phyloP scores from a whole-genome alignment of 192 early-diverging fungal species.

The Podila horticola region DNA sequence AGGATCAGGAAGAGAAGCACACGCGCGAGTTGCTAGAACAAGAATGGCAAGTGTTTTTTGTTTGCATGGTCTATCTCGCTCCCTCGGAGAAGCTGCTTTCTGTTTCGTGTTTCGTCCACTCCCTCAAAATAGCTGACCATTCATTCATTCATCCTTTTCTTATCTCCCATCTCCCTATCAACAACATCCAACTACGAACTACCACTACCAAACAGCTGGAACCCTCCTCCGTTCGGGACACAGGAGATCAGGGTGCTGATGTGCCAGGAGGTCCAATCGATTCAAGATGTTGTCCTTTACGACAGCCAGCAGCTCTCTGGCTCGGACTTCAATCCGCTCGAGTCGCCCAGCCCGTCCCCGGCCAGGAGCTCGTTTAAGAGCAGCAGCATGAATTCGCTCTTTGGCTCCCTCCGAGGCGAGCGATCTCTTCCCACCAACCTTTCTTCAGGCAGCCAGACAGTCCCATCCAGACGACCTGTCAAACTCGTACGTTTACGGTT shows the following conservation, averaged over 20 bases:
- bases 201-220: slow-evolving; percentile 55
- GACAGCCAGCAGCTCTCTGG: slow-evolving; percentile 51
- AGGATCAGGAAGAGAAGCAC: slow-evolving; percentile 47
- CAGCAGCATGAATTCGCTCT: slow-evolving; percentile 41
- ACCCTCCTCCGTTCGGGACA: slow-evolving; percentile 45
- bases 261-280: slow-evolving; percentile 59
- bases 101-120: background rate
- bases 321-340: slow-evolving; percentile 23
- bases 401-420: slow-evolving; percentile 50
- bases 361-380: slow-evolving; percentile 42
- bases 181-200: background rate
- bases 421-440: slow-evolving; percentile 44
- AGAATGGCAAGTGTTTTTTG: slow-evolving; percentile 39
- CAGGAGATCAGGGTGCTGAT: slow-evolving; percentile 59
- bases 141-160: background rate
- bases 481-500: slow-evolving; percentile 16
- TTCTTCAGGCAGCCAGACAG: slow-evolving; percentile 30
- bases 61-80: background rate
- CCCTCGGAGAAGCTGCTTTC: background rate
- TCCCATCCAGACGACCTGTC: slow-evolving; percentile 18
- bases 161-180: background rate
- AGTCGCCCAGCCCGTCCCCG: slow-evolving; percentile 35
- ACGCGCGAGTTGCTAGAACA: slow-evolving; percentile 42
- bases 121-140: background rate
- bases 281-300: slow-evolving; percentile 58